Evolutionary conservation across 495 filamentous ascomycete genomes (phyloP), one percentile per base, ranked within the genome.

Genomic region (Pyrenula massariospora): DNA sequence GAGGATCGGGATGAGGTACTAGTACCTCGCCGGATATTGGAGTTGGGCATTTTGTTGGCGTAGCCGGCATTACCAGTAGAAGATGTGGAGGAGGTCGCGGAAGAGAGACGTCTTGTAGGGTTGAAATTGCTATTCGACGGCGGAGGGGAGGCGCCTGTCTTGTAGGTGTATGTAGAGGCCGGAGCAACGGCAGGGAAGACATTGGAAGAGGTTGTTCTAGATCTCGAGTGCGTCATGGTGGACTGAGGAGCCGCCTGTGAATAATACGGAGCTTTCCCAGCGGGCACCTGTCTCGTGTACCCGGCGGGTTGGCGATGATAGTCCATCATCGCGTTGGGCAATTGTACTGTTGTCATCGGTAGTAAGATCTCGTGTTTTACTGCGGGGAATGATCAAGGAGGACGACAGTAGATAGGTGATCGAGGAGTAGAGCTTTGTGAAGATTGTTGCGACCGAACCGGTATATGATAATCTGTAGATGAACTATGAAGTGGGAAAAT

Each of bases 71-170:
- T 79, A 63, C 83, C 82, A 24, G 70, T 75, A 2, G 72, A 75
- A 57, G 58, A 72, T 11, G 84, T 88, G 57, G 84, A 88, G 53
- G 86, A 86, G 12, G 87, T 91, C 53, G 80, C 84, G 64, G 79
- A 85, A n/a, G 85, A 89, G 51, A 86, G 75, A 47, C 86, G 80
- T 56, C 86, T 80, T 56, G 82, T 69, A 62, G 73, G 79, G 20
- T 50, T 57, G 36, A 61, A 57, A 1, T 42, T 42, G 31, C 15
- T 42, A 15, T 42, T 42, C 8, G 31, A 42, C 15, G 31, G 31
- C 15, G 31, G 31, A 5, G 31, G 31, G 5, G 31, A 42, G 5
- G 31, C 31, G 15, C 31, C 31, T 8, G 31, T 15, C 31, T 42
- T 42, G 53, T 56, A 55, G 48, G 62, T 57, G 58, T 72, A 68